Evolutionary conservation across 306 rosid species (phyloP).

Genomic region (Trifolium fragiferum): DNA sequence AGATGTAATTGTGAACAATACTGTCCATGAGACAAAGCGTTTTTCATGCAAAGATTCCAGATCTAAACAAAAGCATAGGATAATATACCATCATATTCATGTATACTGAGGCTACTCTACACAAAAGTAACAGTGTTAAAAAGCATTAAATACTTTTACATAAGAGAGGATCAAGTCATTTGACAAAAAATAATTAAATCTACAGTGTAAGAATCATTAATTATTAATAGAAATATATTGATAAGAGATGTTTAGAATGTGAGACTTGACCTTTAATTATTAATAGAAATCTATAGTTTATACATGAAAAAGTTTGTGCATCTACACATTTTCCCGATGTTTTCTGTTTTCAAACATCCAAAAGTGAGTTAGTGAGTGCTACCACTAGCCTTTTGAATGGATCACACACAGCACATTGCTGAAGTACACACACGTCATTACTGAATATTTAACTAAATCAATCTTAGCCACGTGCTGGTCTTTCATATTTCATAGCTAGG

Average conservation of each 20-base stretch:
- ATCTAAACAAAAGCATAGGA: neutral
- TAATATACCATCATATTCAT: conserved; percentile 1
- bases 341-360: neutral
- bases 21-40: neutral
- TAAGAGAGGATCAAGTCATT: neutral
- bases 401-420: neutral
- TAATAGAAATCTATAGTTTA: neutral
- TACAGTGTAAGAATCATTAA: no score
- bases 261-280: neutral
- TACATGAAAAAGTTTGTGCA: neutral
- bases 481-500: neutral
- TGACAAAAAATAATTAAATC: no score
- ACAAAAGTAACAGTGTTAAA: neutral
- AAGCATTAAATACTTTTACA: neutral
- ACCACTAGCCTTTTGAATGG: neutral
- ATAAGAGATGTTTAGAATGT: neutral
- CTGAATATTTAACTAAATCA: neutral
- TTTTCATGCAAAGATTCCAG: neutral
- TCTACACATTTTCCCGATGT: neutral
- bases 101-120: neutral
- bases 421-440: neutral
- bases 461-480: neutral
- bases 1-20: neutral
- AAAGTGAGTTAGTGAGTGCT: neutral
- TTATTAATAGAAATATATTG: no score